Evolutionary conservation across 2,329 filamentous ascomycete species (phyloP), one percentile per base, ranked within the genome.

Genomic region (Exutisphaerella laricina): DNA sequence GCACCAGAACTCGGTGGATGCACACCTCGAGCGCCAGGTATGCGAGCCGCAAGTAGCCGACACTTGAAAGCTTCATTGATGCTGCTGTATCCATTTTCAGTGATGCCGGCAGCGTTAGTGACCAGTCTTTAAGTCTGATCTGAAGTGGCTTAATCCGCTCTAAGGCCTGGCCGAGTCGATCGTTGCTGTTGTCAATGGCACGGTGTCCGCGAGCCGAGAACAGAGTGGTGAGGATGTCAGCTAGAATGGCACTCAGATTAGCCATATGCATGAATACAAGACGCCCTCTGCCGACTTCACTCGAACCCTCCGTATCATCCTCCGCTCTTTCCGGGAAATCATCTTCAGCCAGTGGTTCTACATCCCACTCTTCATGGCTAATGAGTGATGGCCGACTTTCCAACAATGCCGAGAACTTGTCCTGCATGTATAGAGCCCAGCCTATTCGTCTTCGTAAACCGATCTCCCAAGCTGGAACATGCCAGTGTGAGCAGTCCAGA

Each of bases 21-120:
- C 68, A 70, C 31, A 71, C 70, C 40, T 71, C 70, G 5, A 70
- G 65, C 4, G 68, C 64, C 33, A 70, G 66, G 47, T 72, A 70
- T 5, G 67, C 67, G 14, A 72, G 59, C 33, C 70, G 67, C 5
- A 72, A 60, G 43, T 70, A 70, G 8, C 68, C 68, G 49, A 58
- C 51, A 21, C 53, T 53, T 7, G 56, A 57, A n/a, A 60, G 53
- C 43, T 58, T 57, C 57, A 58, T 58, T 3, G 50, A 51, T 5
- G 53, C 46, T 12, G 52, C 49, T 4, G 45, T 56, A 20, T 60
- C 55, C 52, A 58, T 52, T 13, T 48, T 53, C n/a, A 60, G 41
- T 1, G 50, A 48, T 26, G 51, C 53, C 7, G 55, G 55, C 10
- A 58, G 45, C 9, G 50, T 43, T 12, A 48, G 25, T 13, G 47